Percentiles rank a stretch among this genome's conserved stretches.
phyloP scores from a whole-genome alignment of 202 grass and related monocot genomes.

The Alloteropsis angusta region DNA sequence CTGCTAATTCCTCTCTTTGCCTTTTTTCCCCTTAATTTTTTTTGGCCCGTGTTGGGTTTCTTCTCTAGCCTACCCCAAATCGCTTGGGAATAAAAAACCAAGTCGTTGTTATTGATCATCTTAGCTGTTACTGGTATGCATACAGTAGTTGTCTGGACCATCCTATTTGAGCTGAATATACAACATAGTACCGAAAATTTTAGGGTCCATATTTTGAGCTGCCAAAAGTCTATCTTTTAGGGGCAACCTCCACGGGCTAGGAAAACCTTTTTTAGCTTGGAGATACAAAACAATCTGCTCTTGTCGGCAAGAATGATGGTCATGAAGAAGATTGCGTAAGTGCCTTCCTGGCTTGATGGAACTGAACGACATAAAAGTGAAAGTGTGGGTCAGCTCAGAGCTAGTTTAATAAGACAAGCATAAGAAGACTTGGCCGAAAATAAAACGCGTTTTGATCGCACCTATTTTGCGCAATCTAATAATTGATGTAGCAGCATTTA shows the following conservation, averaged over 20 bases:
- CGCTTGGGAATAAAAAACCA: too few relatives aligned
- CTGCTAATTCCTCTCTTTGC: neutral
- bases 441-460: neutral
- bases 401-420: neutral
- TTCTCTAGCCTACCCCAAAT: neutral
- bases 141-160: neutral
- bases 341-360: too few relatives aligned
- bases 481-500: neutral
- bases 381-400: too few relatives aligned
- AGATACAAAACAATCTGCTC: neutral
- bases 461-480: neutral
- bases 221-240: neutral
- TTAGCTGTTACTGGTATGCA: neutral
- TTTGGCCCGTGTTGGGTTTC: neutral
- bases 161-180: neutral
- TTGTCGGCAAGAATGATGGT: too few relatives aligned
- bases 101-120: neutral
- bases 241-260: neutral
- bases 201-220: neutral
- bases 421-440: neutral
- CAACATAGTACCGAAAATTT: neutral
- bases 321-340: too few relatives aligned
- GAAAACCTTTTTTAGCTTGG: neutral
- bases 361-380: too few relatives aligned
- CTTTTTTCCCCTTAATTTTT: neutral